Percentiles rank a stretch among this genome's conserved stretches.
These are phyloP conservation scores for Entomophthora muscae DNA, from an alignment of 371 early-diverging fungal species.

Conservation along the genomic window DNA sequence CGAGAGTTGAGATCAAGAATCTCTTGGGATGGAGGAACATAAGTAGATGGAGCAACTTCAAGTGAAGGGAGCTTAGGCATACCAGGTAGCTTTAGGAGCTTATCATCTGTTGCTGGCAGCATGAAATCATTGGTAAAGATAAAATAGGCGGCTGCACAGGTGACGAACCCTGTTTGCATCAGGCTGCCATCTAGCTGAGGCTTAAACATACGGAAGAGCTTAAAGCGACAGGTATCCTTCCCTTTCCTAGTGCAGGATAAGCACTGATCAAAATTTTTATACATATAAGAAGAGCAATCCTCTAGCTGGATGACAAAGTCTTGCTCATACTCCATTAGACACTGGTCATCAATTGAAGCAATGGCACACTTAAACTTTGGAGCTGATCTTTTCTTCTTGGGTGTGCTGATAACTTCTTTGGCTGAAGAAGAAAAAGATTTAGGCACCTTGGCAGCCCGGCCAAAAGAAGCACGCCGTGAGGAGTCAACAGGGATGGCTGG, in stretches of 20 bases:
- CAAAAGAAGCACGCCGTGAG: too few relatives aligned
- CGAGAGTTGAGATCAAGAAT: neutral
- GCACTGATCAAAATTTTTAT: too few relatives aligned
- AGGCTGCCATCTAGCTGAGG: neutral
- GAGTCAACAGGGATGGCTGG: too few relatives aligned
- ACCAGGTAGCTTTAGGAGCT: neutral
- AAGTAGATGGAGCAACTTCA: neutral
- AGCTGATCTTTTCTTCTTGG: too few relatives aligned
- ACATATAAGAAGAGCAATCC: too few relatives aligned
- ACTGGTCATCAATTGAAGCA: too few relatives aligned
- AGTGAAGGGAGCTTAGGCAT: neutral
- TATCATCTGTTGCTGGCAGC: neutral
- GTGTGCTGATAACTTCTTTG: too few relatives aligned
- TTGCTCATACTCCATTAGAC: too few relatives aligned
- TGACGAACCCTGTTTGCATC: neutral
- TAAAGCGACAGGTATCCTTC: constrained; percentile 4
- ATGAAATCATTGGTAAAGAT: neutral
- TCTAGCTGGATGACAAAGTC: too few relatives aligned
- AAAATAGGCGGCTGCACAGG: neutral
- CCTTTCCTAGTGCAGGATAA: neutral
- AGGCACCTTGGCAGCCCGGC: too few relatives aligned
- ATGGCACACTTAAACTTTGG: too few relatives aligned
- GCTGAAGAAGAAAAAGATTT: too few relatives aligned
- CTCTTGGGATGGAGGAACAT: neutral
- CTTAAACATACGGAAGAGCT: neutral